phyloP scores from a whole-genome alignment of 2,329 filamentous ascomycete species.

The Hortaea sp. region DNA sequence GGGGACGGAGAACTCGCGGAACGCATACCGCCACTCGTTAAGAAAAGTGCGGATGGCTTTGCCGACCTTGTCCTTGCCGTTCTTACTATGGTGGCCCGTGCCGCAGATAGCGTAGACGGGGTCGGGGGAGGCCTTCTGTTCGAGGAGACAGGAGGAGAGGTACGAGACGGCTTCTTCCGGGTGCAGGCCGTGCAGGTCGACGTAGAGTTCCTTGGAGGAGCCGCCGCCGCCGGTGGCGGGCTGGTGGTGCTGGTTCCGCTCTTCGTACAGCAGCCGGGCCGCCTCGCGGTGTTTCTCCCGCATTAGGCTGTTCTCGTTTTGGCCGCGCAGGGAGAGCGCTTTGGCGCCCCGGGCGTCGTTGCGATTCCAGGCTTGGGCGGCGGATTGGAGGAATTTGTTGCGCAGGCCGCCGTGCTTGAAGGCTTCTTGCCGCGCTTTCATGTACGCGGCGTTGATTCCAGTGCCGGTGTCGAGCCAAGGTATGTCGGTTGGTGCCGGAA shows the following conservation, averaged over 20 bases:
- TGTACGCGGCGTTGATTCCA: slow-evolving; percentile 81
- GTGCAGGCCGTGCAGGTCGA: slow-evolving; percentile 96
- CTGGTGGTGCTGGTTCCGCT: slow-evolving; percentile 69
- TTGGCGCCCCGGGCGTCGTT: slow-evolving; percentile 95
- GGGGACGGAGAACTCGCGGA: slow-evolving; percentile 90
- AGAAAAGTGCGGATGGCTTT: slow-evolving; percentile 85
- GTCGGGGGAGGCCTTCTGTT: slow-evolving; percentile 60
- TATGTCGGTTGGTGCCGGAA: slow-evolving; percentile 79
- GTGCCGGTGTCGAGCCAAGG: slow-evolving; percentile 95
- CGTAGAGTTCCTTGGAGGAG: slow-evolving; percentile 69
- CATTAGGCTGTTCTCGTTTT: slow-evolving; percentile 96
- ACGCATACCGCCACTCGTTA: slow-evolving; percentile 92
- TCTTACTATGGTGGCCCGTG: slow-evolving; percentile 95
- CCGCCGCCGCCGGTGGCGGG: slow-evolving; percentile 25
- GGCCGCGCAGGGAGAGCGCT: slow-evolving; percentile 82
- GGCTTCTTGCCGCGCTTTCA: slow-evolving; percentile 89
- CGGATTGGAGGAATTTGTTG: slow-evolving; percentile 95
- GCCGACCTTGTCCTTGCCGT: slow-evolving; percentile 96
- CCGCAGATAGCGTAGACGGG: slow-evolving; percentile 94
- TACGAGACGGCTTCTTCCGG: slow-evolving; percentile 95
- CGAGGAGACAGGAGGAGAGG: slow-evolving; percentile 74
- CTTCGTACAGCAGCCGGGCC: slow-evolving; percentile 82
- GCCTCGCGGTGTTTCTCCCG: slow-evolving; percentile 92
- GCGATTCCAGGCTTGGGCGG: slow-evolving; percentile 95
- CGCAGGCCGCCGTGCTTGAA: slow-evolving; percentile 94